These are phyloP conservation scores for Gleditsia sinensis DNA, from an alignment of 306 rosid genomes.

Conservation along the genomic window DNA sequence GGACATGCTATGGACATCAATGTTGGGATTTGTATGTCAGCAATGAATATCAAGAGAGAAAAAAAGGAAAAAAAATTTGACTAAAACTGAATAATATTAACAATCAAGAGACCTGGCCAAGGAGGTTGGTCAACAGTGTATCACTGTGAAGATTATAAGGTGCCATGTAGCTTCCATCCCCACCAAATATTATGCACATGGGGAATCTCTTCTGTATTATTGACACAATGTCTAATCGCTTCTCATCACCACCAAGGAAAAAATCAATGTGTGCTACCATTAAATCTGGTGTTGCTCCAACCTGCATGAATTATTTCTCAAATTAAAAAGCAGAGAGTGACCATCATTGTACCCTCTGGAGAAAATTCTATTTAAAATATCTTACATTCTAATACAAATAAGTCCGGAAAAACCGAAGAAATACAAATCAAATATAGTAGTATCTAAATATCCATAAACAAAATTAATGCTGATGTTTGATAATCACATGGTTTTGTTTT, in stretches of 20 bases:
- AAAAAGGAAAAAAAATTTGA: slow-evolving; percentile 25
- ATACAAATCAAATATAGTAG: not conserved
- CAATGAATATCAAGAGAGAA: slow-evolving; percentile 18
- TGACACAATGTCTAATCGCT: slow-evolving; percentile 88
- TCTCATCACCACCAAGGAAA: slow-evolving; percentile 99
- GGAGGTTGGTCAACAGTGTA: slow-evolving; percentile 84
- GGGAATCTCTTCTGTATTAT: slow-evolving; percentile 96
- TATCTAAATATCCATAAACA: slow-evolving; percentile 4
- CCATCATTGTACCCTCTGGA: slow-evolving; percentile 20
- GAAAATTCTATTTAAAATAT: slow-evolving; percentile 18
- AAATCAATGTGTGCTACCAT: slow-evolving; percentile 95
- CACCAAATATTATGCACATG: slow-evolving; percentile 98
- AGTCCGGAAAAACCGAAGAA: slow-evolving; percentile 13
- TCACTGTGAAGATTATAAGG: slow-evolving; percentile 94
- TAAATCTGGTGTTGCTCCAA: slow-evolving; percentile 94
- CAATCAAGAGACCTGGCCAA: slow-evolving; percentile 78
- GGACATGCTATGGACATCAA: slow-evolving; percentile 78
- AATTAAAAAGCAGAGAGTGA: slow-evolving; percentile 26
- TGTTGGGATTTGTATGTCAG: slow-evolving; percentile 23
- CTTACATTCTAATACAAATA: slow-evolving; percentile 15
- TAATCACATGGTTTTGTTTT: not conserved
- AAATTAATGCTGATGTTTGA: slow-evolving; percentile 5
- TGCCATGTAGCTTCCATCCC: slow-evolving; percentile 95
- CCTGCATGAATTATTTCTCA: slow-evolving; percentile 58
- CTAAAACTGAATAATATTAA: slow-evolving; percentile 24